Evolutionary conservation across 2,329 filamentous ascomycete genomes (phyloP), one percentile per base, ranked within the genome.

Genomic region (Calonectria pseudoturangicola): DNA sequence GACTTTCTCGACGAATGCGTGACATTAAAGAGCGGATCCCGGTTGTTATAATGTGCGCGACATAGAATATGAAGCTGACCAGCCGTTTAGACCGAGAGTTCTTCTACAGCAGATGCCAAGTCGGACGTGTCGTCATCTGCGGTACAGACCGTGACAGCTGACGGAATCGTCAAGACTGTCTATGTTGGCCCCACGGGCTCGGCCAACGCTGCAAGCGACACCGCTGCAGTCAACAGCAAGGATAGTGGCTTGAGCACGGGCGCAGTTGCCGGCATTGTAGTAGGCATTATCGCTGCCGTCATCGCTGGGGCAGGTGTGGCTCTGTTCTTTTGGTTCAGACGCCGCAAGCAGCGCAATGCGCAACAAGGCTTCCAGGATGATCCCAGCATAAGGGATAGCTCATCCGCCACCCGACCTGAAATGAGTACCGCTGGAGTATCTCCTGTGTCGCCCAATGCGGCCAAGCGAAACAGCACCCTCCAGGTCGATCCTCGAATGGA

Each of bases 401-500:
- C 89, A 2, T 86, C 87, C 0, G 88, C 87, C 47, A 86, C 88
- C 77, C 87, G 85, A 48, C 82, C 83, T 27, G 85, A 88, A 41
- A 87, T 89, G 85, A 81, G 77, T 62, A 78, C 77, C 30, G 76
- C 75, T 2, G 80, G 77, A 39, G 82, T 79, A n/a, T 79, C 81
- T 8, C 80, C 83, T 2, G 74, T 72, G 3, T 83, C 83, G 12
- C 79, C 81, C 12, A 81, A 74, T 36, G 86, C 86, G 3, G 84
- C 84, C 8, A 87, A 89, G 70, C 87, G 88, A 69, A 89, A 86
- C 74, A 89, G 88, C 80, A 85, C 86, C 54, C 81, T 92, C 66
- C 89, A 90, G 10, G 88, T 92, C 67, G 91, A 93, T 79, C 91
- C 91, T 39, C 87, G 91, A 54, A 88, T 93, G 85, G 89, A 93